Conservation (phyloP, 345 rosid species). For the Stellera chamaejasme region DNA sequence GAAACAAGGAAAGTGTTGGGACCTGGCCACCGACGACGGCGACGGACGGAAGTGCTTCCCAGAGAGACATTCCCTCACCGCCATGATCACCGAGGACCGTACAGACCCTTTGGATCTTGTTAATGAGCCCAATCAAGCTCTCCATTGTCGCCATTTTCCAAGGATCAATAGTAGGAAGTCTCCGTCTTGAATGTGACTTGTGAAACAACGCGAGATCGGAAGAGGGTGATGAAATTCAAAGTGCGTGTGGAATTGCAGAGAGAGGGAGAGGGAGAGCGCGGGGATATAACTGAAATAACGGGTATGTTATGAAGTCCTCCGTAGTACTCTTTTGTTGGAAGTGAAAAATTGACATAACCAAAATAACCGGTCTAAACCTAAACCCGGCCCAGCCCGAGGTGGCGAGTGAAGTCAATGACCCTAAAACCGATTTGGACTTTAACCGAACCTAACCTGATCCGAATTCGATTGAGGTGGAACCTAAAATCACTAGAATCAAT, state of each 20-base stretch:
- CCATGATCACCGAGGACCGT: slow-evolving; percentile 96
- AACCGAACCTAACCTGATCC: no score
- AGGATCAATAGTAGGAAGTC: slow-evolving; percentile 8
- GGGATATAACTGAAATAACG: slow-evolving; percentile 3
- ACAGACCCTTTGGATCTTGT: slow-evolving; percentile 96
- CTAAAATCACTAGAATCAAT: no score
- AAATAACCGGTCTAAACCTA: no score
- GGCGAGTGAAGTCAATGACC: no score
- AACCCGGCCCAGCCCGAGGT: no score
- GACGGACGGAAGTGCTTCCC: slow-evolving; percentile 99
- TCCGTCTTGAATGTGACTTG: slow-evolving; percentile 1
- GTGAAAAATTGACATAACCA: no score
- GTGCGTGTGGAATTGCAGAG: slow-evolving; percentile 5
- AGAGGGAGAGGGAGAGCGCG: slow-evolving; percentile 1
- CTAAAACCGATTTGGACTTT: no score
- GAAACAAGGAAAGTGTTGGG: neutral
- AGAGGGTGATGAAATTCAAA: slow-evolving; percentile 3
- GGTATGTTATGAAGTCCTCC: neutral
- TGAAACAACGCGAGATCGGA: slow-evolving; percentile 16
- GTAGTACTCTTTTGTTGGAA: neutral
- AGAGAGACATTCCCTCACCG: slow-evolving; percentile 98
- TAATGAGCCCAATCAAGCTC: slow-evolving; percentile 89
- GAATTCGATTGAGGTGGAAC: no score
- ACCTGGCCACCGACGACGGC: slow-evolving; percentile 99
- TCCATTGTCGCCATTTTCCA: slow-evolving; percentile 85